These are phyloP conservation scores for Amyloporia xantha DNA, from an alignment of 768 basidiomycete genomes.

Conservation along the genomic window DNA sequence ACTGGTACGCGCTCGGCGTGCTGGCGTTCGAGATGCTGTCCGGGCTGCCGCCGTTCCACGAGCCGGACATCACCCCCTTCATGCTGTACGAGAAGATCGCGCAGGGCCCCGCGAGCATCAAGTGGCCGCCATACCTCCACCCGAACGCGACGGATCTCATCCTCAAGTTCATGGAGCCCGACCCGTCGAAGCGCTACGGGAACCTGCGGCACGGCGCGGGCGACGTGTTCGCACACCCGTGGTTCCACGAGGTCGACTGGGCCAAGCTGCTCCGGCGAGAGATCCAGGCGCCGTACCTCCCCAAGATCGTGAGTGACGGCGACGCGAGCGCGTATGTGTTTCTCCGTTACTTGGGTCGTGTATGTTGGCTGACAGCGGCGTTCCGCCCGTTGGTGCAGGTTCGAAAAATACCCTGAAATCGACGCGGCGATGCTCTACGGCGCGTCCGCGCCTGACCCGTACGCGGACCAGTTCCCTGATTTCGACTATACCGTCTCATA, in stretches of 20 bases:
- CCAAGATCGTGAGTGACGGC: slow-evolving; percentile 86
- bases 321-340: slow-evolving; percentile 85
- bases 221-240: slow-evolving; percentile 89
- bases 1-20: slow-evolving; percentile 98
- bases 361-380: not conserved
- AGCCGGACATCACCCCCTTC: slow-evolving; percentile 77
- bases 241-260: slow-evolving; percentile 96
- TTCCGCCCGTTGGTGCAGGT: slow-evolving; percentile 33
- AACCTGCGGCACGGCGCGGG: slow-evolving; percentile 83
- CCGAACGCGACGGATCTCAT: slow-evolving; percentile 83
- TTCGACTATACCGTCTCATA: slow-evolving; percentile 57
- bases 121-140: slow-evolving; percentile 78
- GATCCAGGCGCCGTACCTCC: slow-evolving; percentile 93
- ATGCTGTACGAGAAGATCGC: slow-evolving; percentile 90
- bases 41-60: slow-evolving; percentile 92
- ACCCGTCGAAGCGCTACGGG: slow-evolving; percentile 84
- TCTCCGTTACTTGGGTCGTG: not conserved
- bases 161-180: slow-evolving; percentile 81
- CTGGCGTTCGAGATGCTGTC: slow-evolving; percentile 98
- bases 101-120: slow-evolving; percentile 62
- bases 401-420: slow-evolving; percentile 76
- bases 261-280: slow-evolving; percentile 70
- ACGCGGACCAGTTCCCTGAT: slow-evolving; percentile 67
- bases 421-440: slow-evolving; percentile 59
- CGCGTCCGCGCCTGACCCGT: slow-evolving; percentile 45